phyloP scores from a whole-genome alignment of 1,284 basidiomycete species.

The Exsudoporus floridanus region DNA sequence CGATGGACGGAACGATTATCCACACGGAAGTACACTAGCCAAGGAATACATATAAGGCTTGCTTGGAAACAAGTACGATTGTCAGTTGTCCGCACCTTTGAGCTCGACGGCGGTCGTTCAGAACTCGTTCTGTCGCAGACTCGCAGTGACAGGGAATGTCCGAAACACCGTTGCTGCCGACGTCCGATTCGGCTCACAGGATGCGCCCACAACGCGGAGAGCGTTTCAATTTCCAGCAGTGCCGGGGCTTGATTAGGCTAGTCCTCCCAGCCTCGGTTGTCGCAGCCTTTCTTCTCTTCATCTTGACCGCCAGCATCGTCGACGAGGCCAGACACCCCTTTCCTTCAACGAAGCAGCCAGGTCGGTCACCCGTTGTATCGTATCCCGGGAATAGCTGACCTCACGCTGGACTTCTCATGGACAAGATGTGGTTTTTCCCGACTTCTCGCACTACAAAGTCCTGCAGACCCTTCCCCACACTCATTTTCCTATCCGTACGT shows the following conservation, averaged over 20 bases:
- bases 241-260: background rate
- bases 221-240: background rate
- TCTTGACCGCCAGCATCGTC: constrained; percentile 38
- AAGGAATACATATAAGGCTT: background rate
- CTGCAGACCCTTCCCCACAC: constrained; percentile 43
- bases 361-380: constrained; percentile 2
- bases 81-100: no score
- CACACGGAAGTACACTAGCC: background rate
- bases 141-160: constrained; percentile 12
- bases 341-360: constrained; percentile 24
- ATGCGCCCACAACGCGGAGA: constrained; percentile 2
- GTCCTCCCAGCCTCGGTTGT: constrained; percentile 32
- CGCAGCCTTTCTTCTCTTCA: constrained; percentile 41
- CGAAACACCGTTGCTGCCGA: constrained; percentile 12
- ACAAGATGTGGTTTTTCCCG: constrained; percentile 43
- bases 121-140: no score
- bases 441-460: constrained; percentile 53
- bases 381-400: constrained; percentile 1
- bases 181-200: background rate
- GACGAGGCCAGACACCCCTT: constrained; percentile 5
- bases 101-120: no score
- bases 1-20: constrained; percentile 30
- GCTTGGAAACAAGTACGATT: background rate
- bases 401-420: background rate
- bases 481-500: constrained; percentile 55